Evolutionary conservation across 257 asterid species (phyloP), one percentile per base, ranked within the genome.

Genomic region (Ilex aquifolium): DNA sequence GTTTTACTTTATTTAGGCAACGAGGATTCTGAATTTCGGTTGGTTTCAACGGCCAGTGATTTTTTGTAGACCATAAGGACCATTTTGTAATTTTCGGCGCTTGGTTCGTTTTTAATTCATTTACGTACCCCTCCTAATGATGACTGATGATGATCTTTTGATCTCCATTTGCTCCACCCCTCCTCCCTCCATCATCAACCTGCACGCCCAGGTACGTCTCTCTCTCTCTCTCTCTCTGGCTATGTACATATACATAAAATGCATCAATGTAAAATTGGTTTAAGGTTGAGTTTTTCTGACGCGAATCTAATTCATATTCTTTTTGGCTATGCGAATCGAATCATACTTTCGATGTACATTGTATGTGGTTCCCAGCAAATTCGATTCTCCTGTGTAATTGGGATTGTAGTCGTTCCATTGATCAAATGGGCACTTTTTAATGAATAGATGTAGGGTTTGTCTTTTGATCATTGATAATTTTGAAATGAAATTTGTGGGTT

Each of bases 11-110:
- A 0, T 21, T 21, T 21, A 21, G 27, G 27, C 27, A 40, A 31
- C 12, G 10, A 63, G 59, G 80, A 67, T 53, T 57, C 74, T 64
- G 50, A 71, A 60, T 49, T 72, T 67, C 60, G 57, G 72, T 61
- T 76, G 70, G 77, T 70, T 62, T 59, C 64, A 72, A 72, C 74
- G 69, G 73, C 72, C 65, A 49, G 65, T 72, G 65, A 52, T 44
- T 46, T 56, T 21, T 21, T 60, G 67, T 21, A 56, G 67, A 48
- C 68, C 32, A 48, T 31, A 65, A 73, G 76, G 70, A 65, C 63
- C 32, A 61, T 58, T 39, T 13, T 55, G 63, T 67, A 71, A 71
- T 36, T 74, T 67, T 63, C 39, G 2, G 12, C 60, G 31, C 10
- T 4, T 4, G 10, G 9, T 50, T 57, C 13, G 11, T 21, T 13